Percentiles rank a stretch among this genome's conserved stretches.
These are phyloP conservation scores for Talaromyces sp. DNA, from an alignment of 2,329 filamentous ascomycete species.

Conservation along the genomic window DNA sequence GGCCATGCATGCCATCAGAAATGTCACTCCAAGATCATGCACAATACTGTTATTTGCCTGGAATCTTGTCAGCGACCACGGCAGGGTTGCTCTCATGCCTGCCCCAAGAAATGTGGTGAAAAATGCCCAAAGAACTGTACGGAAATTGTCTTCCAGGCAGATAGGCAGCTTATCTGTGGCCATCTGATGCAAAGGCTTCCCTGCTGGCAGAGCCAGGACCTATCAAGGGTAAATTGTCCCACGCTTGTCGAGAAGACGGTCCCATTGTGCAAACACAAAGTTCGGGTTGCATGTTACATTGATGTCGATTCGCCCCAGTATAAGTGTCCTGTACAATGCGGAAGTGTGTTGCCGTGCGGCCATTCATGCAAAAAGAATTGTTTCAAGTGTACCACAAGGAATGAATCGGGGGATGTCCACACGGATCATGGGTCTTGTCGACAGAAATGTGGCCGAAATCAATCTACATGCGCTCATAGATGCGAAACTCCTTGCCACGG, in stretches of 20 bases:
- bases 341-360: constrained; percentile 48
- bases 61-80: constrained; percentile 36
- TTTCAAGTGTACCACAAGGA: constrained; percentile 42
- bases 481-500: constrained; percentile 53
- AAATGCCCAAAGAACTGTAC: constrained; percentile 35
- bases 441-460: constrained; percentile 47
- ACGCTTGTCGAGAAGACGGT: constrained; percentile 45
- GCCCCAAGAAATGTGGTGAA: constrained; percentile 39
- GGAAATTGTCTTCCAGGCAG: constrained; percentile 25
- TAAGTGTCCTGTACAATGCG: constrained; percentile 49
- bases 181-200: constrained; percentile 25
- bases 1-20: constrained; percentile 43
- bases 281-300: constrained; percentile 46
- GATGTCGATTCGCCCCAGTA: constrained; percentile 43
- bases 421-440: constrained; percentile 41
- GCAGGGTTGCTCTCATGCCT: constrained; percentile 40
- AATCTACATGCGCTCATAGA: constrained; percentile 52
- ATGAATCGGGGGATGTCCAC: constrained; percentile 25
- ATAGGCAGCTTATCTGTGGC: constrained; percentile 24
- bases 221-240: constrained; percentile 46
- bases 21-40: constrained; percentile 44
- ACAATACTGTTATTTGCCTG: constrained; percentile 38
- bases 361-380: constrained; percentile 53
- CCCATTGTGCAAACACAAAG: constrained; percentile 52
- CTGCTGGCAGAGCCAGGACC: constrained; percentile 43